Conservation (phyloP, 192 early-diverging fungal species). For the Phlyctochytrium bullatum region DNA sequence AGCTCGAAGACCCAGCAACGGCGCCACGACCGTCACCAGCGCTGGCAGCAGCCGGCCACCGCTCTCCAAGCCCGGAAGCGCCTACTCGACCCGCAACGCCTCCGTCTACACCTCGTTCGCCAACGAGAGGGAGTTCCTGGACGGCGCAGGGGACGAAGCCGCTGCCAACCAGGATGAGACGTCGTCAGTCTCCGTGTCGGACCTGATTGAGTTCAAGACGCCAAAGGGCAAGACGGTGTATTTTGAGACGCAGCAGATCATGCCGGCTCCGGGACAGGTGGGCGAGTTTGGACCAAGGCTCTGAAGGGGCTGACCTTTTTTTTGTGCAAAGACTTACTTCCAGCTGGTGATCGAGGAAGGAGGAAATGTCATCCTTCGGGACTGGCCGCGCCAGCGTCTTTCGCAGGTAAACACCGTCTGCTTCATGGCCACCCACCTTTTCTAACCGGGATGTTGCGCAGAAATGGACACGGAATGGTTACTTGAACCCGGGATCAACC, state of each 20-base stretch:
- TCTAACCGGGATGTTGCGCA: too few species aligned
- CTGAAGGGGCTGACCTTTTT: background rate
- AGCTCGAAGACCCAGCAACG: too few species aligned
- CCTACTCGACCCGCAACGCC: too few species aligned
- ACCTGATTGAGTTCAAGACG: background rate
- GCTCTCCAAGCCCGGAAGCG: background rate
- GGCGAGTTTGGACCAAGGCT: background rate
- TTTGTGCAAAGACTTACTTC: slow-evolving; percentile 17
- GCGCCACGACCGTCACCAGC: background rate
- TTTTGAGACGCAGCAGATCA: slow-evolving; percentile 27
- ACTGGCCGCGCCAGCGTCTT: slow-evolving; percentile 28
- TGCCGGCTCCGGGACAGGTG: slow-evolving; percentile 25
- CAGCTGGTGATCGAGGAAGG: slow-evolving; percentile 22
- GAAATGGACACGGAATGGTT: slow-evolving; percentile 32
- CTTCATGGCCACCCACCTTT: background rate
- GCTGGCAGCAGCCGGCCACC: background rate
- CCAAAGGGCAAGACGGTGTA: background rate
- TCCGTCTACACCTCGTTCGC: too few species aligned
- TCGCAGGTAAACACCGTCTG: slow-evolving; percentile 16
- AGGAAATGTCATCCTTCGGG: slow-evolving; percentile 19
- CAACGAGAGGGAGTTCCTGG: too few species aligned
- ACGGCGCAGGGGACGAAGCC: too few species aligned
- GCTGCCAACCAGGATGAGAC: too few species aligned
- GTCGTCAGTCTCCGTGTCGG: too few species aligned
- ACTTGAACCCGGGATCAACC: slow-evolving; percentile 24